These are phyloP conservation scores for Globisporangium mamillatum DNA, from an alignment of 352 stramenopile genomes.

Conservation along the genomic window DNA sequence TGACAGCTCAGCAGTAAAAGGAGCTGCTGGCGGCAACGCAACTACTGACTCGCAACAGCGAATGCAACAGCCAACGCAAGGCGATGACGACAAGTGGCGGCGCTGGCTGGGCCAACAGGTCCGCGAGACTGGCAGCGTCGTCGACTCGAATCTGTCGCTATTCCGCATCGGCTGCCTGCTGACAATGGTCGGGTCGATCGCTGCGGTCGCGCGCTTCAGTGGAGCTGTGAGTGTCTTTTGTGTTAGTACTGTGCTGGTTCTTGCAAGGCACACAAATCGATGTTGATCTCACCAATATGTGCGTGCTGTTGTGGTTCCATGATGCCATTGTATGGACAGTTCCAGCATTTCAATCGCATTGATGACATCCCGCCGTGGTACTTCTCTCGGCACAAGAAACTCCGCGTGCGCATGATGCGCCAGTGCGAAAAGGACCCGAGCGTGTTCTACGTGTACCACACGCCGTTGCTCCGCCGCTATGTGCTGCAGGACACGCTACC, in stretches of 20 bases:
- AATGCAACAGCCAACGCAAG: not conserved
- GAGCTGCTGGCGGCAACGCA: constrained; percentile 16
- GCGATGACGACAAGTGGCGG: constrained; percentile 15
- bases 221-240: constrained; percentile 35
- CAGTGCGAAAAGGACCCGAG: constrained; percentile 63
- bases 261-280: not conserved
- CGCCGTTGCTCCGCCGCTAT: constrained; percentile 56
- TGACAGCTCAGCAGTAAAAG: not conserved
- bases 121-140: constrained; percentile 37
- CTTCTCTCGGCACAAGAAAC: constrained; percentile 63
- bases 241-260: not conserved
- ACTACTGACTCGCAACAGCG: not conserved
- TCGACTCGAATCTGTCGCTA: constrained; percentile 68
- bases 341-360: constrained; percentile 48
- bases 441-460: constrained; percentile 84
- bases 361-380: constrained; percentile 64
- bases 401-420: constrained; percentile 70
- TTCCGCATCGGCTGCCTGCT: constrained; percentile 58
- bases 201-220: constrained; percentile 46
- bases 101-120: constrained; percentile 32
- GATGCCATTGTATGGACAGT: constrained; percentile 11
- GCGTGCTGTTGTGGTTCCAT: not conserved
- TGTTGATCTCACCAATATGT: not conserved
- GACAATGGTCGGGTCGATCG: constrained; percentile 39
- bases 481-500: constrained; percentile 61